Evolutionary conservation across 129 eudicot species (phyloP).

Genomic region (Lactuca sativa): DNA sequence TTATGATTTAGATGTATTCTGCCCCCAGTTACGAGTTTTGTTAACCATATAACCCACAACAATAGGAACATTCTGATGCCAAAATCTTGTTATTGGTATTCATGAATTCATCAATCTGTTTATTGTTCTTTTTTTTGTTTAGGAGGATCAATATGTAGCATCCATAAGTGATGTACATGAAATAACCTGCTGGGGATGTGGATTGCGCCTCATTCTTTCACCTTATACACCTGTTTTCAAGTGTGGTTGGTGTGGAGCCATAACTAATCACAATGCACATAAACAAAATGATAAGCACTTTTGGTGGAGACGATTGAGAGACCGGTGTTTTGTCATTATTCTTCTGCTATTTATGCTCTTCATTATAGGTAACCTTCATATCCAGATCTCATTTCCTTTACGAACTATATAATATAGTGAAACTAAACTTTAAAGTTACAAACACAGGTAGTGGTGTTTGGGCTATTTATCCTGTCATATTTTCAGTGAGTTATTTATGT

Average conservation of each 20-base stretch:
- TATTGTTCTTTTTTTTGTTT: not conserved
- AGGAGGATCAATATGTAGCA: constrained; percentile 60
- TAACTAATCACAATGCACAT: constrained; percentile 63
- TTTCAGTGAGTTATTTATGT: constrained; percentile 54
- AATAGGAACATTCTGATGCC: not conserved
- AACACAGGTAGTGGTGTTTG: constrained; percentile 83
- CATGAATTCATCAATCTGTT: not conserved
- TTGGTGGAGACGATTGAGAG: constrained; percentile 76
- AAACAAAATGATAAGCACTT: constrained; percentile 56
- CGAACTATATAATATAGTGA: not conserved
- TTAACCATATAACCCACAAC: too few relatives aligned
- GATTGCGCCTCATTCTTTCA: constrained; percentile 70
- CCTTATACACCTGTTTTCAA: constrained; percentile 74
- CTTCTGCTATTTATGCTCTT: constrained; percentile 71
- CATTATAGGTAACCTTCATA: constrained; percentile 57
- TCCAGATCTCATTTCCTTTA: not conserved
- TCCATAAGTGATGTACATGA: constrained; percentile 55
- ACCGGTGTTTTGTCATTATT: constrained; percentile 67
- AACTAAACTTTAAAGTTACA: constrained; percentile 3
- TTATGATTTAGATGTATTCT: not conserved
- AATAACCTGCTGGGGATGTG: constrained; percentile 97
- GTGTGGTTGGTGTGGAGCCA: constrained; percentile 99
- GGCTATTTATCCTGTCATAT: constrained; percentile 75
- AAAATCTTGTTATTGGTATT: too few relatives aligned
- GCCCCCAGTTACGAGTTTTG: too few relatives aligned